Evolutionary conservation across 495 filamentous ascomycete genomes (phyloP), one percentile per base, ranked within the genome.

Genomic region (Letharia lupina): DNA sequence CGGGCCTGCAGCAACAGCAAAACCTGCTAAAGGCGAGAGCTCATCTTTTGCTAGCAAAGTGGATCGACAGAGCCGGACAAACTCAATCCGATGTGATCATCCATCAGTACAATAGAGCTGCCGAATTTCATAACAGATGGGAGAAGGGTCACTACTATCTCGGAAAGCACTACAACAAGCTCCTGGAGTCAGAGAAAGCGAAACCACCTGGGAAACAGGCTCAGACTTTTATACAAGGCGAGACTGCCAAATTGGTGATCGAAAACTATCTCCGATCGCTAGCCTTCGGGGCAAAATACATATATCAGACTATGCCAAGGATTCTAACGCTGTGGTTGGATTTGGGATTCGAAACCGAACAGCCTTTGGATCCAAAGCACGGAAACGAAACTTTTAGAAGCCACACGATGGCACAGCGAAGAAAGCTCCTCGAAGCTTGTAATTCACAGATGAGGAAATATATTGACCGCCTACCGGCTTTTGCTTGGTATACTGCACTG

Each of bases 101-200:
- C 39, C 80, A 85, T 23, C 85, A 90, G 73, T 98, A 96, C 73
- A 86, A 87, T 50, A 80, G 87, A 65, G 93, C 91, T 11, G 79
- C 81, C 50, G 79, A 77, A 52, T 71, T 79, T n/a, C 75, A 81
- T 60, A 73, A 73, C 57, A 87, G 85, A 67, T 99, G 93, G 92
- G 95, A 99, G 70, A 96, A 96, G 76, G 93, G 90, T 1, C 90
- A 96, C 74, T 98, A 97, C 75, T 96, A 97, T 75, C 82, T 99
- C 23, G 94, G 94, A 16, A 93, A 93, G 65, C 90, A 98, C 75
- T 99, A 98, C 80, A 96, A 96, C 73, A 99, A 97, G 73, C 83
- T 98, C 20, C 80, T 96, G 28, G 93, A 98, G 70, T 89, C 90
- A 0, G 91, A 98, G 72, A 93, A 89, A 73, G 79, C 81, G 12